Base-by-base conservation (phyloP, 768 basidiomycete species). In the Clathrus columnatus region DNA sequence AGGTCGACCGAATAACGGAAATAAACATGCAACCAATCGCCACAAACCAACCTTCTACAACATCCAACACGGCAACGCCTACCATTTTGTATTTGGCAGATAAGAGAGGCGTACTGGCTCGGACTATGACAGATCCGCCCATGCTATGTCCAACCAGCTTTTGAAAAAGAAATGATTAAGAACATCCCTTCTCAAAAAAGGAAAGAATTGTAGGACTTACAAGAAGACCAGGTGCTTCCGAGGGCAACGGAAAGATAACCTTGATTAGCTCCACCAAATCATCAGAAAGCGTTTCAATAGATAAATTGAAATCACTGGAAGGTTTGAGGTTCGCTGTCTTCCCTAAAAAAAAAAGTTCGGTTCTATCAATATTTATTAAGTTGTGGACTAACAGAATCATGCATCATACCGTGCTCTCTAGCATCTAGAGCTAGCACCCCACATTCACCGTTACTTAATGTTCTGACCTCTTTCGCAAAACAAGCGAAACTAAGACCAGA, bases 101-200 rank as follows among this genome's bases (percentile, higher is more conserved):
- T 52, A 87, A 78, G 1, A 99, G 73, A 17, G 69, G 65, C 1
- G 89, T 81, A 58, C 82, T 83, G 1, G 84, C 77, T 4, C 83
- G 80, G 7, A 87, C 81, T 20, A 90, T 79, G 3, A 96, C 93
- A 0, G 93, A 85, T 23, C 94, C 95, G 14, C 96, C 96, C 87
- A 99, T 95, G 57, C 91, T 94, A 65, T 99, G 96, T 0, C 96
- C 96, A 7, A 96, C 77, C 6, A 96, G 78, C 87, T 91, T 26
- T 23, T 16, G 8, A 28, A 36, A 16, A 30, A 47, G 20, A 14
- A 41, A 27, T 11, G 27, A 20, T 57, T 24, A 21, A 48, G 54
- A 36, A 21, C 2, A 28, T 16, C 18, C 21, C 26, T 46, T n/a
- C n/a, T n/a, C n/a, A n/a, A 28, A 42, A 8, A 42, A 52, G 28